Evolutionary conservation across 169 alveolate species (phyloP), one percentile per base, ranked within the genome.

Genomic region (Plasmodium berghei): DNA sequence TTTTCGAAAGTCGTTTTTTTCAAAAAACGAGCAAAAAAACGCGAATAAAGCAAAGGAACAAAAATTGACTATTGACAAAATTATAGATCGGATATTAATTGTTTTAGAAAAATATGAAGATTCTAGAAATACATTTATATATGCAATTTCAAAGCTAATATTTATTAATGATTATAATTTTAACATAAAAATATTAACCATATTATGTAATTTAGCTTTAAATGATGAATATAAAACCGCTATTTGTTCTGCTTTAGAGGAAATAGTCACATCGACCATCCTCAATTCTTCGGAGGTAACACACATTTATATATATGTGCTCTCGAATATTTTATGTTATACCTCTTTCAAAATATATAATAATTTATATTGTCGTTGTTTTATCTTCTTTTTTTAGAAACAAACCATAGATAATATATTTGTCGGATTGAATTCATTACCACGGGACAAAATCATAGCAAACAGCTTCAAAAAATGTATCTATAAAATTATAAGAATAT

Each of bases 61-160:
- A 6, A 1, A 34, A 34, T 34, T 34, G 8, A 34, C 8, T 34
- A 63, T 72, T 20, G 34, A 70, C 18, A 72, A 85, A 22, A 85
- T 85, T 42, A 40, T 85, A 54, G 91, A 85, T 62, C 9, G 86
- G 22, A 70, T 85, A 85, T 52, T 70, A 70, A 64, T 85, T n/a
- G 70, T 85, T 48, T 42, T 85, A 58, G 91, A 85, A 70, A 85
- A 85, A 58, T 85, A 85, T 70, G 87, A 85, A 70, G 91, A 85
- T 24, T 28, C 56, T 22, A 85, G 91, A 72, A 85, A 64, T 62
- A 85, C 86, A 42, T 85, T 85, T 58, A 52, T 85, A 12, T 70
- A 69, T 72, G 62, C 91, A 58, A 52, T 85, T 69, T 18, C 91
- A 42, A 85, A 85, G 34, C 48, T 85, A 26, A 28, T 85, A 56